Percentiles rank a stretch among this genome's conserved stretches.
phyloP scores from a whole-genome alignment of 352 stramenopile genomes.

The Albugo candida region DNA sequence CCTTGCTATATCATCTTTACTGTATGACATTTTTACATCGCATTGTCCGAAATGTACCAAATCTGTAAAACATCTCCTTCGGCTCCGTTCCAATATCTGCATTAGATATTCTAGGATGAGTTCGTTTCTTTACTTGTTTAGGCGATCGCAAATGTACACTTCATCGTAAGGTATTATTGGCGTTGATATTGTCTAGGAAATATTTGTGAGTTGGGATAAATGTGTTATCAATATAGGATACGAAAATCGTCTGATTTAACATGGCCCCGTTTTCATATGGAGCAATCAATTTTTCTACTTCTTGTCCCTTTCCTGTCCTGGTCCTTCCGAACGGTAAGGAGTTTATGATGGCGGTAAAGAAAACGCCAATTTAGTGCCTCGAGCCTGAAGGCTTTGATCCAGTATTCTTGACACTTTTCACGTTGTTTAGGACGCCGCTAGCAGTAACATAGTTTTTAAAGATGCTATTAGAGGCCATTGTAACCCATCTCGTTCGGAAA shows the following conservation, averaged over 20 bases:
- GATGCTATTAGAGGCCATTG: slow-evolving; percentile 10
- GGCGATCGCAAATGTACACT: slow-evolving; percentile 12
- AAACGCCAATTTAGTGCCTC: not conserved
- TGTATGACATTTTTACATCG: too few relatives aligned
- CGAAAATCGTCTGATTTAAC: slow-evolving; percentile 10
- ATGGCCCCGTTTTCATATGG: slow-evolving; percentile 16
- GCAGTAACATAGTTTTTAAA: slow-evolving; percentile 15
- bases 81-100: too few relatives aligned
- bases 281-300: slow-evolving; percentile 18
- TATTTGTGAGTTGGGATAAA: slow-evolving; percentile 15
- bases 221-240: slow-evolving; percentile 6
- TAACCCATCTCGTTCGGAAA: slow-evolving; percentile 10
- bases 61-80: too few relatives aligned
- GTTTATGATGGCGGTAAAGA: slow-evolving; percentile 7
- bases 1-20: too few relatives aligned
- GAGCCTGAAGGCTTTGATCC: slow-evolving; percentile 5
- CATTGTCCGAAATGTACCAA: too few relatives aligned
- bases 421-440: slow-evolving; percentile 14
- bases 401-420: slow-evolving; percentile 9
- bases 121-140: slow-evolving; percentile 21
- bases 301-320: slow-evolving; percentile 12
- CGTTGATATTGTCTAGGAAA: slow-evolving; percentile 9
- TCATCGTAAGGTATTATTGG: slow-evolving; percentile 13
- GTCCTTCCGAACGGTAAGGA: slow-evolving; percentile 11
- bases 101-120: slow-evolving; percentile 12